Base-by-base conservation (phyloP, 2,329 filamentous ascomycete species). In the Neonectria faginata region DNA sequence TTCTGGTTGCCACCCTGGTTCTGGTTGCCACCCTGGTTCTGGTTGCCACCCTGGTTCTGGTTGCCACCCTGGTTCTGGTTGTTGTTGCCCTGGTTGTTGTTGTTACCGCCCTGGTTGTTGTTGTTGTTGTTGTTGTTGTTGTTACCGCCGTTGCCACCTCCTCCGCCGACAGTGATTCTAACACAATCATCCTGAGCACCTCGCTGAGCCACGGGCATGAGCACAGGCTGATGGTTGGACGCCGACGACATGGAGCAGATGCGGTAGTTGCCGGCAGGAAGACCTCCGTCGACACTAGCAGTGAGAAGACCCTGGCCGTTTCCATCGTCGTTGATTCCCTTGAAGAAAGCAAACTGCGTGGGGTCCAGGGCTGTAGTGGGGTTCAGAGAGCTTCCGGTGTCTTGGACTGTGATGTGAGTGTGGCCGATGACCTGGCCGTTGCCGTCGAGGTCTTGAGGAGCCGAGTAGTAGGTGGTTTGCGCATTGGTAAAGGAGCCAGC, bases 171-270 rank as follows among this genome's bases (percentile, higher is more conserved):
- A 48, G 82, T 86, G 73, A 90, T 87, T 72, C 86, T 86, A 55
- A 84, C 79, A 75, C 88, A 91, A 74, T 91, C 88, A 71, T 91
- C 89, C 75, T 90, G 88, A 50, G 86, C 82, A 77, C 89, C 89
- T 76, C 89, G 86, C 79, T 90, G 88, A 60, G 89, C 88, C 57
- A 91, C 85, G 56, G 88, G 87, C 88, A 90, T 90, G 59, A 89
- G 74, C 10, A 89, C 86, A 61, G 87, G 87, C 79, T 90, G 88
- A 74, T 91, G 89, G 81, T 91, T 91, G 70, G 86, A 80, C n/a
- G 89, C 79, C 65, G 84, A 79, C 29, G 84, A 82, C 85, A 91
- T 89, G 72, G 85, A 87, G 82, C 89, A 91, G 66, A 89, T 78
- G 70, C 89, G 87, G 79, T 90, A 91, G 80, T 86, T 88, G 39